Evolutionary conservation across 768 basidiomycete genomes (phyloP), one percentile per base, ranked within the genome.

Genomic region (Boletus huronensis): DNA sequence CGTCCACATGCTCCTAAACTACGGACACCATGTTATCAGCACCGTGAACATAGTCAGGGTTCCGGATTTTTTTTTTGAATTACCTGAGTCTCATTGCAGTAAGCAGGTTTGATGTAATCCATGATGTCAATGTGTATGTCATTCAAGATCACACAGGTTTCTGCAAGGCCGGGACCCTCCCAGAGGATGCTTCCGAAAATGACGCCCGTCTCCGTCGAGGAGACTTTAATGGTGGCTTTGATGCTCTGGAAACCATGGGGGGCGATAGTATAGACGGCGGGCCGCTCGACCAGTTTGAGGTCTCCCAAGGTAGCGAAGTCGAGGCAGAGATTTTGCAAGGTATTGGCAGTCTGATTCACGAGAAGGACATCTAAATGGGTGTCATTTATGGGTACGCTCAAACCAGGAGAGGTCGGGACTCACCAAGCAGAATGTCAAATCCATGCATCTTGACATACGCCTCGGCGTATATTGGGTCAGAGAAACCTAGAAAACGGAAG

Each of bases 1-100:
- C 26, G 95, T 99, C 96, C 96, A 97, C 93, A 96, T 96, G 70
- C 84, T 91, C 31, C 96, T 84, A 84, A 96, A 96, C 89, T 95
- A 36, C 28, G 31, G 29, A 28, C 39, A 23, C 13, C 47, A 48
- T 29, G 25, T 44, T n/a, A 43, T 66, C 38, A 61, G 42, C 23
- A 42, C 13, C 13, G 6, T n/a, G 5, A n/a, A 38, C 36, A 38
- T 8, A 4, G 28, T 2, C 21, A 19, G n/a, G 32, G 43, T 21
- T 13, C 5, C n/a, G 31, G 23, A 32, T 3, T 4, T 17, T 26
- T 7, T 35, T 8, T 4, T 11, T 1, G 5, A 10, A 13, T 67
- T 75, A 90, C 92, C 82, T 94, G 92, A 21, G 90, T 86, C 70
- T 99, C 96, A 39, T 87, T 96, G 72, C 95, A 97, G 65, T 90